Conservation (phyloP, 805 yeast species). For the Kodamaea fukazawae region DNA sequence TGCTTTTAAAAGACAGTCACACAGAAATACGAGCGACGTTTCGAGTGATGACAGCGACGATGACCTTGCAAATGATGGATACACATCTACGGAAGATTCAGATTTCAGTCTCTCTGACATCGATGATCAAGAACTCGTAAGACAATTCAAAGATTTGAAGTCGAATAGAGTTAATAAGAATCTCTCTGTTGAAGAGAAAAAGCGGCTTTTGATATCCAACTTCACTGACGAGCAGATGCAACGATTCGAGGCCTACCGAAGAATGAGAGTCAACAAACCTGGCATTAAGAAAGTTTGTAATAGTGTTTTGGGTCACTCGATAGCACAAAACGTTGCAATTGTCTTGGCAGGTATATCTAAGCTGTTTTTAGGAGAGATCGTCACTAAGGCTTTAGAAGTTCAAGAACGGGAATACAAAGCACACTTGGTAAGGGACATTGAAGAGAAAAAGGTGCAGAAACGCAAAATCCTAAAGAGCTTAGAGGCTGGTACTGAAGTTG, state of each 20-base stretch:
- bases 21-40: not conserved
- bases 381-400: slow-evolving; percentile 74
- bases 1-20: slow-evolving; percentile 17
- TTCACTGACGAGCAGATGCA: slow-evolving; percentile 82
- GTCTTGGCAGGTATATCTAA: slow-evolving; percentile 85
- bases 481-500: slow-evolving; percentile 36
- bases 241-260: slow-evolving; percentile 79
- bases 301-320: slow-evolving; percentile 73
- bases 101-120: slow-evolving; percentile 29
- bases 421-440: slow-evolving; percentile 33
- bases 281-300: slow-evolving; percentile 81
- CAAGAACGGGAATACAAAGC: slow-evolving; percentile 55
- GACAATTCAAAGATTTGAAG: slow-evolving; percentile 27
- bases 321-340: slow-evolving; percentile 76
- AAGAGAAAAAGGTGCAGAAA: slow-evolving; percentile 38
- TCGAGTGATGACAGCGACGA: slow-evolving; percentile 15
- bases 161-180: slow-evolving; percentile 29
- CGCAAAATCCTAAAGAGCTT: slow-evolving; percentile 34
- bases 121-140: slow-evolving; percentile 33
- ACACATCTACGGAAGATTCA: slow-evolving; percentile 21
- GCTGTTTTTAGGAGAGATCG: slow-evolving; percentile 84
- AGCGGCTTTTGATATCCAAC: slow-evolving; percentile 62
- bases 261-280: slow-evolving; percentile 60
- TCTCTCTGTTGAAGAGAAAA: slow-evolving; percentile 51
- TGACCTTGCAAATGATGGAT: slow-evolving; percentile 22